Conservation (phyloP, 441 rosid species). For the Geranium incanum region DNA sequence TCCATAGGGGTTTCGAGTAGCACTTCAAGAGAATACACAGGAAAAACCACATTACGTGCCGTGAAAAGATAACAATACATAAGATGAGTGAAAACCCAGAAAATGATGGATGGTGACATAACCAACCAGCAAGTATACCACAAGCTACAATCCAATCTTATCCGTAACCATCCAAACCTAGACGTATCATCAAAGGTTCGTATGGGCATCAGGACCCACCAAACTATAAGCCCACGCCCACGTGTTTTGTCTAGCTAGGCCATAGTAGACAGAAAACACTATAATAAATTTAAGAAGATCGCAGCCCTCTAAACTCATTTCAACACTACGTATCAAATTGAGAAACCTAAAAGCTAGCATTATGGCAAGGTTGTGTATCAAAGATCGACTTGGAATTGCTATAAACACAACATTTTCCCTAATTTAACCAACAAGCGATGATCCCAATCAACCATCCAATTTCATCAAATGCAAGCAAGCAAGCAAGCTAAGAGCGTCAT, state of each 20-base stretch:
- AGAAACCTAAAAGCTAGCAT: background rate
- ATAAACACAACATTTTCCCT: no score
- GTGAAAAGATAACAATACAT: background rate
- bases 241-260: background rate
- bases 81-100: background rate
- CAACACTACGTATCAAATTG: background rate
- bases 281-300: background rate
- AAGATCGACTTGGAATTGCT: background rate
- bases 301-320: background rate
- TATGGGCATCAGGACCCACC: slow-evolving; percentile 4
- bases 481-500: background rate
- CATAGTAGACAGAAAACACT: background rate
- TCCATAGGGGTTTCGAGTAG: no score
- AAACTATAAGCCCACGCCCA: background rate
- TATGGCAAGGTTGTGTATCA: background rate
- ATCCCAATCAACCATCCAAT: background rate
- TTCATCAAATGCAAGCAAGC: background rate
- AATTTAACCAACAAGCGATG: background rate
- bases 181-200: background rate
- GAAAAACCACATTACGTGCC: background rate
- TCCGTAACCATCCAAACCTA: background rate
- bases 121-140: background rate
- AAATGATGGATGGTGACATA: background rate
- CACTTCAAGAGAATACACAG: background rate
- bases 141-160: background rate